These are phyloP conservation scores for Rickenella mellea DNA, from an alignment of 768 basidiomycete genomes.

Conservation along the genomic window DNA sequence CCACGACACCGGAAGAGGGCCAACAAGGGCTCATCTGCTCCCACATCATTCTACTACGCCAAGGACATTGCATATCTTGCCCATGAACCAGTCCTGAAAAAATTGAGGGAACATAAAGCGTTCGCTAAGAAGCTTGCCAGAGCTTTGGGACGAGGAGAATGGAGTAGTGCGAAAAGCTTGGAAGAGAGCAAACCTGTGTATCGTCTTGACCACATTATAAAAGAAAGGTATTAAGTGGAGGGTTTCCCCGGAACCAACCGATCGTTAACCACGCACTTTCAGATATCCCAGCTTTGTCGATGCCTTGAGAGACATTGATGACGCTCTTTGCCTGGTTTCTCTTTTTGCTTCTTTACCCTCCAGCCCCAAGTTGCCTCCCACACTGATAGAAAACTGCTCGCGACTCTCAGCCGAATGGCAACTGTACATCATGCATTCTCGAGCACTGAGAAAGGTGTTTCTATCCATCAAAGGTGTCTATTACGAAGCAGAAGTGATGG, in stretches of 20 bases:
- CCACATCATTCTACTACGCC: slow-evolving; percentile 95
- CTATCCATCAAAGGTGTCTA: slow-evolving; percentile 97
- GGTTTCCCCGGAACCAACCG: slow-evolving; percentile 10
- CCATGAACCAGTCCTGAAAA: slow-evolving; percentile 91
- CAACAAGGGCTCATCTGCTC: slow-evolving; percentile 95
- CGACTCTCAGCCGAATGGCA: slow-evolving; percentile 94
- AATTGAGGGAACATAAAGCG: slow-evolving; percentile 93
- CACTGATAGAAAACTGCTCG: slow-evolving; percentile 83
- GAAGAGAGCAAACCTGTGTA: slow-evolving; percentile 92
- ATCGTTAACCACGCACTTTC: too few relatives aligned
- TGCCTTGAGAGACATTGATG: slow-evolving; percentile 92
- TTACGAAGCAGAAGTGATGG: slow-evolving; percentile 93
- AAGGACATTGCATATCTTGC: slow-evolving; percentile 97
- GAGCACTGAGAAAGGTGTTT: slow-evolving; percentile 81
- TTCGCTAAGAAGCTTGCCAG: slow-evolving; percentile 95
- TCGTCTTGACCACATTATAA: slow-evolving; percentile 89
- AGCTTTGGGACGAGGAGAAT: slow-evolving; percentile 90
- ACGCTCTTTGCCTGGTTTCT: slow-evolving; percentile 90
- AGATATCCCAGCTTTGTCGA: slow-evolving; percentile 98
- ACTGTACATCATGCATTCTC: slow-evolving; percentile 85
- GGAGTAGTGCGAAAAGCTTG: slow-evolving; percentile 87
- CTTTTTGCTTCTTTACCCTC: slow-evolving; percentile 89
- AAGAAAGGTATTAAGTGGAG: slow-evolving; percentile 65
- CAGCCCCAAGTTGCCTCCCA: slow-evolving; percentile 68
- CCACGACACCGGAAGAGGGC: slow-evolving; percentile 86